These are phyloP conservation scores for Sapria himalayana DNA, from an alignment of 345 rosid species.

Conservation along the genomic window DNA sequence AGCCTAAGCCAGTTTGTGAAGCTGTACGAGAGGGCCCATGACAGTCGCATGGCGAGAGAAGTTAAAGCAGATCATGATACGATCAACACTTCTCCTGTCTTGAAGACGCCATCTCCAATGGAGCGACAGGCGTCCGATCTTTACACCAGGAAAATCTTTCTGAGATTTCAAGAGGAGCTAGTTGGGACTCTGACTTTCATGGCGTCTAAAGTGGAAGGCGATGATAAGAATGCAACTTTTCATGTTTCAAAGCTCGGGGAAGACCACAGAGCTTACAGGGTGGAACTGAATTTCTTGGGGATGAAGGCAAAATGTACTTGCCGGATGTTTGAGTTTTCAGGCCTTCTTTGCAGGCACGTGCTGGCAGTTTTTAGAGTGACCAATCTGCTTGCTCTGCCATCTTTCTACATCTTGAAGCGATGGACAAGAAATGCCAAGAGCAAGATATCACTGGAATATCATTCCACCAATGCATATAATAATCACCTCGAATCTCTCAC, in stretches of 20 bases:
- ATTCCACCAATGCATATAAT: constrained; percentile 13
- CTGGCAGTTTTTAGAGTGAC: constrained; percentile 43
- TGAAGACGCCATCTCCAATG: constrained; percentile 42
- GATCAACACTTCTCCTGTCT: constrained; percentile 17
- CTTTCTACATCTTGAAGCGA: constrained; percentile 29
- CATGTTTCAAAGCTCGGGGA: constrained; percentile 43
- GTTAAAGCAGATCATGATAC: constrained; percentile 36
- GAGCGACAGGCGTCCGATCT: constrained; percentile 34
- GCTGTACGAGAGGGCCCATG: constrained; percentile 30
- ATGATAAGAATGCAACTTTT: constrained; percentile 17
- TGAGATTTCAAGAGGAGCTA: constrained; percentile 34
- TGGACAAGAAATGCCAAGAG: constrained; percentile 51
- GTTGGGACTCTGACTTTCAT: constrained; percentile 27
- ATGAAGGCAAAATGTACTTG: constrained; percentile 48
- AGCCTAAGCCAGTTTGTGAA: constrained; percentile 22
- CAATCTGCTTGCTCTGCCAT: constrained; percentile 48
- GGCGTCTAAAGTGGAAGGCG: constrained; percentile 28
- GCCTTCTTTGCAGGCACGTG: constrained; percentile 42
- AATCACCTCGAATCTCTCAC: constrained; percentile 37
- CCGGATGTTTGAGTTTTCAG: constrained; percentile 54
- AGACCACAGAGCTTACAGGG: constrained; percentile 27
- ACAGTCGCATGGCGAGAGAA: constrained; percentile 26
- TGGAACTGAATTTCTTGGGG: constrained; percentile 33
- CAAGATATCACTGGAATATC: constrained; percentile 27
- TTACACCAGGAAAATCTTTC: constrained; percentile 26